Conservation (phyloP, 208 protist species). For the Wallacemonas sp. region DNA sequence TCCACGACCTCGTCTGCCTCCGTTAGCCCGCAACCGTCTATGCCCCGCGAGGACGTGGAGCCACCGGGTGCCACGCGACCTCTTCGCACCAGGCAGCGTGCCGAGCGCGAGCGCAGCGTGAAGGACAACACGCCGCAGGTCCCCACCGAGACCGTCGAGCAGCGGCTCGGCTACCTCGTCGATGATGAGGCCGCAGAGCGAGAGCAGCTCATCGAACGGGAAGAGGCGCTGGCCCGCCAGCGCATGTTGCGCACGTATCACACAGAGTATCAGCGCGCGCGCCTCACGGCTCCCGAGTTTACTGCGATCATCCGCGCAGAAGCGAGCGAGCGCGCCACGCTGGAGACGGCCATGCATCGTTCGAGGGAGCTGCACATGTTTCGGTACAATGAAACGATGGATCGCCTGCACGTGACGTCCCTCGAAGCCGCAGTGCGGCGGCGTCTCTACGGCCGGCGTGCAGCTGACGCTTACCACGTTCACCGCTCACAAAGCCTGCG, state of each 20-base stretch:
- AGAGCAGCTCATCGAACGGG: slow-evolving; percentile 57
- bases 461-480: slow-evolving; percentile 8
- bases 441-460: background rate
- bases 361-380: background rate
- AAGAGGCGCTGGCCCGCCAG: slow-evolving; percentile 50
- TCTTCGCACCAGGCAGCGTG: background rate
- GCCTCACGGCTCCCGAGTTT: slow-evolving; percentile 10
- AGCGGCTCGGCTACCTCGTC: slow-evolving; percentile 17
- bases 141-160: background rate
- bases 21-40: background rate
- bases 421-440: slow-evolving; percentile 7
- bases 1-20: background rate
- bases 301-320: slow-evolving; percentile 18
- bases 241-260: slow-evolving; percentile 36
- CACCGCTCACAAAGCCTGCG: slow-evolving; percentile 4
- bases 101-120: background rate
- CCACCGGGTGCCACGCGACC: background rate
- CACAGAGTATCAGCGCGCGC: background rate
- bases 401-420: slow-evolving; percentile 17
- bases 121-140: background rate
- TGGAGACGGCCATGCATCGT: background rate
- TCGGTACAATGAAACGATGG: slow-evolving; percentile 4
- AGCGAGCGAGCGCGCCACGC: slow-evolving; percentile 8
- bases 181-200: slow-evolving; percentile 49
- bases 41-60: background rate